phyloP scores from a whole-genome alignment of 169 alveolate species.

The Plasmodium inui region DNA sequence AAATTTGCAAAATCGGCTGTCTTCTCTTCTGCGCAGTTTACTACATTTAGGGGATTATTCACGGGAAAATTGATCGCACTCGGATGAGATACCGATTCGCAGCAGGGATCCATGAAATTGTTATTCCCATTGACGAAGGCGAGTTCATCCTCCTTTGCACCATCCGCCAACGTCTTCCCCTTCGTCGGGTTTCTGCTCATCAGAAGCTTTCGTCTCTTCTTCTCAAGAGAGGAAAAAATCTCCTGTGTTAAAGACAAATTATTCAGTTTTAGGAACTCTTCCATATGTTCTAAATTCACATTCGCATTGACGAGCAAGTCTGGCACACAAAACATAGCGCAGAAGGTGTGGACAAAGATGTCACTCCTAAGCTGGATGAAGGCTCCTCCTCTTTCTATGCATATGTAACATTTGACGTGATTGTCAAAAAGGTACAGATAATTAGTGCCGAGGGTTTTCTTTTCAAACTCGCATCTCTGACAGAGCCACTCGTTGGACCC shows the following conservation, averaged over 20 bases:
- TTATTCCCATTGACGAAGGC: neutral
- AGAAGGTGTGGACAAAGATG: conserved; percentile 52
- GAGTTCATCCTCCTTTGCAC: neutral
- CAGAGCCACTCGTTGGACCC: conserved; percentile 61
- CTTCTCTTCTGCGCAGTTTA: neutral
- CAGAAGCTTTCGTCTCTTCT: neutral
- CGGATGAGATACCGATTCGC: neutral
- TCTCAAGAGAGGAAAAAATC: neutral
- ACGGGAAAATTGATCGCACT: neutral
- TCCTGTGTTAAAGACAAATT: conserved; percentile 25
- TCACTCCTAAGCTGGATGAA: conserved; percentile 26
- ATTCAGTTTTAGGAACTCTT: conserved; percentile 36
- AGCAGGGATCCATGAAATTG: neutral
- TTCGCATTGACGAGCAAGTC: conserved; percentile 50
- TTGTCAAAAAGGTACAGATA: conserved; percentile 53
- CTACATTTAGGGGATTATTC: neutral
- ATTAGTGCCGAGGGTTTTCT: conserved; percentile 49
- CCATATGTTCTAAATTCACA: conserved; percentile 24
- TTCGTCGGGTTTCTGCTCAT: neutral
- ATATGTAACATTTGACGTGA: conserved; percentile 50
- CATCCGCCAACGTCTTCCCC: neutral
- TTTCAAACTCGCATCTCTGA: conserved; percentile 74
- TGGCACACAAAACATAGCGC: conserved; percentile 72
- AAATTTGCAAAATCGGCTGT: neutral
- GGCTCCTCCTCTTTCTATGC: conserved; percentile 76